Conservation (phyloP, 768 basidiomycete species). For the Termitomyces sp. region DNA sequence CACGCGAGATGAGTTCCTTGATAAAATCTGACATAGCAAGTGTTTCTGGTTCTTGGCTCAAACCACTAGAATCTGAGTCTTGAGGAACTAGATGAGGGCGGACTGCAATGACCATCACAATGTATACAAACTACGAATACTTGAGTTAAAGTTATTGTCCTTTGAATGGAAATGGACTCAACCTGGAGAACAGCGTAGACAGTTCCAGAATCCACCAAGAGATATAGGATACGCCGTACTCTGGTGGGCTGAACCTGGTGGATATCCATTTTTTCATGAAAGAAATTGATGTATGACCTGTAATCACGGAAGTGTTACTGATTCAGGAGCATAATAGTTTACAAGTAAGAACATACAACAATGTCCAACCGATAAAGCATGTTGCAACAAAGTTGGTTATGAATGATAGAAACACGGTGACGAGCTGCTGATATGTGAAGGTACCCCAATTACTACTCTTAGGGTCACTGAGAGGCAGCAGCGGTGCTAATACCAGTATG, state of each 20-base stretch:
- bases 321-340: background rate
- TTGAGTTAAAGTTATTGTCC: background rate
- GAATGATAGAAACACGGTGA: background rate
- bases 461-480: background rate
- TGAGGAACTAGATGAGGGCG: background rate
- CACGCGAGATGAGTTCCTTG: background rate
- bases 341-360: background rate
- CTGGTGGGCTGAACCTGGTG: background rate
- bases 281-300: background rate
- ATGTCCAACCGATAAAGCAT: background rate
- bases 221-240: background rate
- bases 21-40: background rate
- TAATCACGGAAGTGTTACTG: background rate
- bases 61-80: background rate
- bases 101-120: background rate
- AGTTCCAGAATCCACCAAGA: background rate
- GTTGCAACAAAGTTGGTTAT: background rate
- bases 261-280: background rate
- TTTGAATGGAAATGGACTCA: background rate
- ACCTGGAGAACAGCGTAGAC: background rate
- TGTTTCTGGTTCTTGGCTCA: background rate
- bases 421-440: background rate
- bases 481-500: background rate
- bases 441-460: background rate
- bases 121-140: background rate